These are phyloP conservation scores for Cyclotella sp. DNA, from an alignment of 108 stramenopile genomes.

Conservation along the genomic window DNA sequence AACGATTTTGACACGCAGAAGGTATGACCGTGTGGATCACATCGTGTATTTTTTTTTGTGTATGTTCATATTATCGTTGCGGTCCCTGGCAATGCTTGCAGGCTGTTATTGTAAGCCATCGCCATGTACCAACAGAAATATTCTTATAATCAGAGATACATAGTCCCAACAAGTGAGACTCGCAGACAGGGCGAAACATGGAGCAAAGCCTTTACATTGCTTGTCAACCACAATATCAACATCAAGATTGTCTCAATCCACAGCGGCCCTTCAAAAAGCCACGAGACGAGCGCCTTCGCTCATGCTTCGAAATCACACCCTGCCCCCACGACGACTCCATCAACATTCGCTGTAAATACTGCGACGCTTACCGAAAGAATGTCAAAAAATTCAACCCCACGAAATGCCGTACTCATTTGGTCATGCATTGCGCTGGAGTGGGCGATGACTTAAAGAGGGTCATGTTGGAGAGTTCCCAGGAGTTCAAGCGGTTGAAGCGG, in stretches of 20 bases:
- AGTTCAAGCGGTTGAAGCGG: background rate
- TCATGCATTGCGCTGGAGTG: background rate
- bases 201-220: background rate
- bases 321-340: background rate
- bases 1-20: too few species aligned
- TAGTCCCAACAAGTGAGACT: too few species aligned
- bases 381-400: slow-evolving; percentile 10
- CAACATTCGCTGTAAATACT: background rate
- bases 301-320: background rate
- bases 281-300: slow-evolving; percentile 2
- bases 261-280: background rate
- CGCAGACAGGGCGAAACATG: too few species aligned
- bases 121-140: too few species aligned
- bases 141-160: too few species aligned
- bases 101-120: too few species aligned
- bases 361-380: background rate
- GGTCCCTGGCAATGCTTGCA: too few species aligned
- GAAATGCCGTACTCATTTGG: background rate
- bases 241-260: background rate
- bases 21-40: too few species aligned
- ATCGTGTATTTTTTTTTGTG: too few species aligned
- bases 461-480: background rate
- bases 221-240: background rate
- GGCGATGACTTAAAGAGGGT: background rate
- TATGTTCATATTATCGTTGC: too few species aligned